Base-by-base conservation (phyloP, 2,329 filamentous ascomycete species). In the Mollisia scopiformis region DNA sequence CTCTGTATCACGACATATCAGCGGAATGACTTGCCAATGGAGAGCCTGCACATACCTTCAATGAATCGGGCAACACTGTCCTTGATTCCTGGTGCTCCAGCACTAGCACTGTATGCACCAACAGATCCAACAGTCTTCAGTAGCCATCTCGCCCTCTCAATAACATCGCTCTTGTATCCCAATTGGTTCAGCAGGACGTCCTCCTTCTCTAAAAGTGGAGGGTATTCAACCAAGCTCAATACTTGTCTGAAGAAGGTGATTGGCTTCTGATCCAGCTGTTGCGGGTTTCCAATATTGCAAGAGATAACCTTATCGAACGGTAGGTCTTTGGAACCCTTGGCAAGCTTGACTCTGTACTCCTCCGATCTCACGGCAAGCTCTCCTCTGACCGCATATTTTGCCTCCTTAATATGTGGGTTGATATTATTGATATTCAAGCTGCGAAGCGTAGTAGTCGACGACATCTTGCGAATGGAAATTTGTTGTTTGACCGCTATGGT, bases 211-310 rank as follows among this genome's bases (percentile, higher is more conserved):
- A 99, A 83, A 33, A 99, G 82, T 59, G 82, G 76, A 0, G 95
- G 95, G 81, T 98, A 93, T 82, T 99, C 95, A 61, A 98, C 79
- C 64, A 99, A 77, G 78, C 92, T 96, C 72, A 95, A 85, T 28
- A 99, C 95, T 80, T 99, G 94, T 70, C 95, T 89, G 87, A 99
- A 97, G 84, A 97, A 99, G 69, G 95, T 99, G 72, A 99, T 94
- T 72, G 95, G 95, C 83, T 98, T 96, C 84, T 99, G 95, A 79
- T 97, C 95, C 65, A 99, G 87, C 80, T 99, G 95, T 79, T 99
- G 95, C 3, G 95, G 95, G 82, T 99, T 99, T 74, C 95, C 95
- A 73, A 99, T 99, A 80, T 99, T 99, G 78, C 95, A 95, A 65
- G 91, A 93, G 79, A 99, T 94, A 77, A 99, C 89, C 62, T 92